Evolutionary conservation across 2,329 filamentous ascomycete genomes (phyloP).

Genomic region (Clonostachys solani): DNA sequence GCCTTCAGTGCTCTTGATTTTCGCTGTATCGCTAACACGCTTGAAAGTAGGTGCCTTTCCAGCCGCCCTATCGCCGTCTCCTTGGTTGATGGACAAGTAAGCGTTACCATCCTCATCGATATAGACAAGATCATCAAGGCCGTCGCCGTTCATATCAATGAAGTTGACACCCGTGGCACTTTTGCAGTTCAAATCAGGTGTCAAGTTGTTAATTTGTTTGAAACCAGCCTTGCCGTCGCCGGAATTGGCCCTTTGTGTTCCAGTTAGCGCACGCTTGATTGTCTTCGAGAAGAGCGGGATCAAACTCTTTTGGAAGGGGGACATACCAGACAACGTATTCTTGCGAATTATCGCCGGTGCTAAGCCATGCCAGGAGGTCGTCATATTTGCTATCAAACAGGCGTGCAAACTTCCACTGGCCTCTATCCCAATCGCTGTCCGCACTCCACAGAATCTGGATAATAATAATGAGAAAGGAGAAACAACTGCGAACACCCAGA

Average conservation of each 20-base stretch:
- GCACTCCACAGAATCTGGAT: slow-evolving; percentile 6
- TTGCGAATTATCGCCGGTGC: too few species aligned
- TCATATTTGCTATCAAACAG: slow-evolving; percentile 9
- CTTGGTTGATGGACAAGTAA: slow-evolving; percentile 2
- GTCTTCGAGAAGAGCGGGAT: too few species aligned
- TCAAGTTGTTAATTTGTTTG: neutral
- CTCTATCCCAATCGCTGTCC: slow-evolving; percentile 10
- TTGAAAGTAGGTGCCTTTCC: slow-evolving; percentile 2
- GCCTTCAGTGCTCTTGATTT: neutral
- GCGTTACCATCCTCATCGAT: neutral
- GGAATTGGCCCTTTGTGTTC: slow-evolving; percentile 7
- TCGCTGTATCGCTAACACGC: neutral
- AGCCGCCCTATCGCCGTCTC: slow-evolving; percentile 2
- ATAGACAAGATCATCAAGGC: slow-evolving; percentile 5
- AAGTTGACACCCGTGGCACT: slow-evolving; percentile 1
- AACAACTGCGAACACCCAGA: neutral
- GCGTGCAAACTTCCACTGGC: slow-evolving; percentile 14
- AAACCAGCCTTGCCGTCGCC: neutral
- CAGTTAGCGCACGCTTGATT: too few species aligned
- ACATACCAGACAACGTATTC: too few species aligned
- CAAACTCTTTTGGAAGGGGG: too few species aligned
- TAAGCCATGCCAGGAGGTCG: slow-evolving; percentile 9
- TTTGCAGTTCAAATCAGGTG: neutral
- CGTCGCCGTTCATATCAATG: slow-evolving; percentile 5
- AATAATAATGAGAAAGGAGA: too few species aligned